Evolutionary conservation across 176 grass and related monocot genomes (phyloP).

Genomic region (Triticum aestivum): DNA sequence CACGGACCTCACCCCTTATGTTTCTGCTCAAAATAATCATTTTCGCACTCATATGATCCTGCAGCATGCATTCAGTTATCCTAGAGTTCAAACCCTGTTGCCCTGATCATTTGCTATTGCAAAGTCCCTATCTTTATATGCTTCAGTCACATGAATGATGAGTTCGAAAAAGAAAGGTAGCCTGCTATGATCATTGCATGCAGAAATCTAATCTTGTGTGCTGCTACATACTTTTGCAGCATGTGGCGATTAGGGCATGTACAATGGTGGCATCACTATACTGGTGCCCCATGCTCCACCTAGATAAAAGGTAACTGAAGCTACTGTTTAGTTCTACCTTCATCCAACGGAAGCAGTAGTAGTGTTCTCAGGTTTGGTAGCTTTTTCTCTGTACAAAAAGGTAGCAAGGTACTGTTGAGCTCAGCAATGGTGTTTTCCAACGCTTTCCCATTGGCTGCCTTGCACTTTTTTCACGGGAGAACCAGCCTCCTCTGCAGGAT

Average conservation of each 20-base stretch:
- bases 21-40: conserved; percentile 31
- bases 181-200: conserved; percentile 44
- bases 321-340: too few relatives aligned
- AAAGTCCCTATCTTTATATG: conserved; percentile 40
- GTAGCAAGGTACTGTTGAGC: too few relatives aligned
- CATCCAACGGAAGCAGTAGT: too few relatives aligned
- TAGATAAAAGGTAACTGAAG: too few relatives aligned
- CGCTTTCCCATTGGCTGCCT: too few relatives aligned
- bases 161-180: conserved; percentile 40
- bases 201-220: conserved; percentile 38
- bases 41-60: conserved; percentile 33
- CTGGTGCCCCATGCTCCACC: too few relatives aligned
- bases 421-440: too few relatives aligned
- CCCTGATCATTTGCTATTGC: conserved; percentile 45
- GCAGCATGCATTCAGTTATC: conserved; percentile 41
- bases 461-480: too few relatives aligned
- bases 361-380: too few relatives aligned
- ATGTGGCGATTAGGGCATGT: conserved; percentile 18
- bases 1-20: conserved; percentile 15
- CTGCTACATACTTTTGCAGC: conserved; percentile 40
- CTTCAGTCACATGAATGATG: conserved; percentile 52
- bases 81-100: conserved; percentile 34
- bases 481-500: too few relatives aligned
- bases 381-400: too few relatives aligned
- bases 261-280: too few relatives aligned